Conservation (phyloP, 2,329 filamentous ascomycete species). For the Talaromyces sp. region DNA sequence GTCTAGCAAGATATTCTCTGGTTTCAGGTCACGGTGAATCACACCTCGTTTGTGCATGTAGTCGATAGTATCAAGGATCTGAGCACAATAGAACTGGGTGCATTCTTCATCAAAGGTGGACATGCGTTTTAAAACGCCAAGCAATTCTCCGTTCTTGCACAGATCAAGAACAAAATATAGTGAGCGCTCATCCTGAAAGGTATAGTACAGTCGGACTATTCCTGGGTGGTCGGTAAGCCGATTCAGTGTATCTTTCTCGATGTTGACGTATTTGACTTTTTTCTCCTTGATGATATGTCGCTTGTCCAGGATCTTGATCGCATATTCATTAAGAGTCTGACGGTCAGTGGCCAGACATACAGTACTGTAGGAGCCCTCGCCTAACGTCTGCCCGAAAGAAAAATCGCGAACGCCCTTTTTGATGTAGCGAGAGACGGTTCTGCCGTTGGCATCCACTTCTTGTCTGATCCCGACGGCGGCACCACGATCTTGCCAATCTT, state of each 20-base stretch:
- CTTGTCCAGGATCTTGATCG: conserved; percentile 97
- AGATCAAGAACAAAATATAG: conserved; percentile 96
- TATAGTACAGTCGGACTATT: conserved; percentile 95
- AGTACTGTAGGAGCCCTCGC: conserved; percentile 96
- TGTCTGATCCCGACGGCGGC: conserved; percentile 79
- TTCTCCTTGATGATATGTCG: conserved; percentile 99
- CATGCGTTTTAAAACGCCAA: conserved; percentile 90
- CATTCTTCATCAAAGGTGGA: conserved; percentile 94
- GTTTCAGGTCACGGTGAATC: conserved; percentile 94
- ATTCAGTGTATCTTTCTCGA: conserved; percentile 97
- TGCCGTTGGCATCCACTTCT: conserved; percentile 80
- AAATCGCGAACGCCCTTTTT: conserved; percentile 99
- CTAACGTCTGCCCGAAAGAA: conserved; percentile 81
- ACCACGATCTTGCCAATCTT: conserved; percentile 94
- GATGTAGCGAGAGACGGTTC: conserved; percentile 73
- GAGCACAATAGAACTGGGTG: conserved; percentile 86
- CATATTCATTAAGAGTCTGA: conserved; percentile 91
- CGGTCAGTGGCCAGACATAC: conserved; percentile 90
- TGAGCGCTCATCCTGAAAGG: conserved; percentile 93
- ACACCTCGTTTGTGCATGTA: conserved; percentile 97
- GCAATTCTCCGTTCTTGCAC: conserved; percentile 83
- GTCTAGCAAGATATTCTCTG: conserved; percentile 92
- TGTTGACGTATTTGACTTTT: conserved; percentile 99
- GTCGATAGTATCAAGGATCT: conserved; percentile 92
- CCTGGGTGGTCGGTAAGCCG: conserved; percentile 93